A percentile compares a stretch with the other conserved stretches of the same genome.
These are phyloP conservation scores for Pistacia atlantica DNA, from an alignment of 345 rosid genomes.

Conservation along the genomic window DNA sequence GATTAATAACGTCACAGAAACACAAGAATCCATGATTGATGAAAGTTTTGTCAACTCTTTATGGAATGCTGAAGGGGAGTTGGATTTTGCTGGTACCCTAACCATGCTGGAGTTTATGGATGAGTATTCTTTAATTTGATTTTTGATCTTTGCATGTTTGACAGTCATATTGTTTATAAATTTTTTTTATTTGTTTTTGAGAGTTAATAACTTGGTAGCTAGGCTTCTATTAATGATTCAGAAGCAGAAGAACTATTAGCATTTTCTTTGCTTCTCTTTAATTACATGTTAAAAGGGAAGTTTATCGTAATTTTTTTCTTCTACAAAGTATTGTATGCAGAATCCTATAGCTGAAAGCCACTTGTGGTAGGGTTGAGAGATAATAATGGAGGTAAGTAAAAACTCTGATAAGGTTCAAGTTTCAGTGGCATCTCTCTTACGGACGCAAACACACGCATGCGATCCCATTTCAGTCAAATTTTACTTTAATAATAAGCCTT, in stretches of 20 bases:
- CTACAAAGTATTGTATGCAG: not conserved
- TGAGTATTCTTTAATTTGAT: conserved; percentile 31
- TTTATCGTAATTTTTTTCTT: too few species aligned
- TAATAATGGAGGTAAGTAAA: not conserved
- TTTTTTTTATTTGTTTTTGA: conserved; percentile 9
- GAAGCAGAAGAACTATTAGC: not conserved
- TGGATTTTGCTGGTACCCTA: conserved; percentile 33
- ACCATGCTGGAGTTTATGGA: conserved; percentile 43
- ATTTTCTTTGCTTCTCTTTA: too few species aligned
- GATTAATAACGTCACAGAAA: conserved; percentile 19
- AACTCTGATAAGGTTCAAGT: not conserved
- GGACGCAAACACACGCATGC: not conserved
- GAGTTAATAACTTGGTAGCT: not conserved
- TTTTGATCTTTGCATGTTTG: conserved; percentile 4
- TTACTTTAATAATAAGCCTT: not conserved
- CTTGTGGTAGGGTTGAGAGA: not conserved
- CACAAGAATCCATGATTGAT: conserved; percentile 12
- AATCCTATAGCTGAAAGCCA: too few species aligned
- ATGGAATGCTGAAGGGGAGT: conserved; percentile 41
- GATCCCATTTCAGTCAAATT: not conserved
- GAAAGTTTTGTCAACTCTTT: conserved; percentile 34
- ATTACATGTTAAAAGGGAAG: too few species aligned
- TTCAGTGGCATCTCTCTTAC: not conserved
- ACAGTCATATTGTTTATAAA: conserved; percentile 1
- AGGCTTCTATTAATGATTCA: not conserved